These are phyloP conservation scores for Pseudocercospora fijiensis DNA, from an alignment of 2,329 filamentous ascomycete genomes.

Conservation along the genomic window DNA sequence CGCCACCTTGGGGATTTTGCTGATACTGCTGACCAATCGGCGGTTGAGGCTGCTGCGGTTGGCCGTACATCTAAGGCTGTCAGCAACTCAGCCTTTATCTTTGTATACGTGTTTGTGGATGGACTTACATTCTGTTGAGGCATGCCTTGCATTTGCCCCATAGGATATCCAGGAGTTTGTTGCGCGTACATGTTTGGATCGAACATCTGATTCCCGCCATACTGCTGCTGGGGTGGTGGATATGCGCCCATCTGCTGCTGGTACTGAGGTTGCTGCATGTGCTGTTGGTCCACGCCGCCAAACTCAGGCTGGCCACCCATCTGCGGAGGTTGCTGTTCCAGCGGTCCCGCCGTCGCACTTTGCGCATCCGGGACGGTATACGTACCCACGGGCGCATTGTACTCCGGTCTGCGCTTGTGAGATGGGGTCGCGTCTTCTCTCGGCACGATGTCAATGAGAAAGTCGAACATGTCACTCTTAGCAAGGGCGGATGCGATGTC, in stretches of 20 bases:
- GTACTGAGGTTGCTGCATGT: conserved; percentile 55
- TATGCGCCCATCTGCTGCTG: conserved; percentile 80
- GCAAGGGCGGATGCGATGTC: conserved; percentile 94
- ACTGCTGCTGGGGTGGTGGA: conserved; percentile 72
- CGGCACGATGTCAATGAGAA: conserved; percentile 97
- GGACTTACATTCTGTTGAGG: conserved; percentile 31
- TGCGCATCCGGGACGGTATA: conserved; percentile 53
- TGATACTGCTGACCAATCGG: conserved; percentile 47
- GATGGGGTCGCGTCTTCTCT: conserved; percentile 87
- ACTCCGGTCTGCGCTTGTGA: conserved; percentile 64
- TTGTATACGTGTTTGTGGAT: not conserved
- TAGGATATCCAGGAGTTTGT: conserved; percentile 32
- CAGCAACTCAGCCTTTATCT: conserved; percentile 22
- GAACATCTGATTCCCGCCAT: conserved; percentile 77
- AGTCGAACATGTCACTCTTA: conserved; percentile 99
- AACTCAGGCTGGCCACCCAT: conserved; percentile 37
- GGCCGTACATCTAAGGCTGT: conserved; percentile 30
- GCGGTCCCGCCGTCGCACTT: conserved; percentile 41
- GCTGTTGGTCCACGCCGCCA: conserved; percentile 36
- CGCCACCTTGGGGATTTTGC: conserved; percentile 39
- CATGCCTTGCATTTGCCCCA: conserved; percentile 37
- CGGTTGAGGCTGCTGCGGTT: conserved; percentile 20
- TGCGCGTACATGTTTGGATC: conserved; percentile 72
- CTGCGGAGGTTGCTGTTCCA: conserved; percentile 34
- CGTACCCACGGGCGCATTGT: conserved; percentile 39